Evolutionary conservation across 148 eudicot genomes (phyloP), one percentile per base, ranked within the genome.

Genomic region (Dysphania ambrosioides): DNA sequence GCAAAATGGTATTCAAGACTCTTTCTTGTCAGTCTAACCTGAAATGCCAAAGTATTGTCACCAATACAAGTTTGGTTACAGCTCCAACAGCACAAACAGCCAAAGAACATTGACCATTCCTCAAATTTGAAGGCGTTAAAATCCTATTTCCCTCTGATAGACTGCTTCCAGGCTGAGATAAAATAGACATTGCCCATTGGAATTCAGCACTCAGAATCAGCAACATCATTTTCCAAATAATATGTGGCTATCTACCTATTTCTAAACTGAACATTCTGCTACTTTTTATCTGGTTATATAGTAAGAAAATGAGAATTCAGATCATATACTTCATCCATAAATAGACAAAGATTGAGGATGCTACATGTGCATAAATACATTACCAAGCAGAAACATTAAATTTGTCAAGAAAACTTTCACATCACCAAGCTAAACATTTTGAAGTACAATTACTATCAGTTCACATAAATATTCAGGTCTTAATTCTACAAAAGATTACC

Each of bases 401-500:
- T 31, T 16, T 58, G 15, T 23, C 29, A 2, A 71, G 36, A 26
- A 55, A 13, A 47, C 16, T 30, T 73, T 62, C 58, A 40, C 15
- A 18, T 70, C 40, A 31, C 15, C 31, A 47, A 70, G 44, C 42
- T 29, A 1, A 36, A 19, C 11, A n/a, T 26, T 35, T 55, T 4
- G 18, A 71, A 71, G 41, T 21, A 26, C 36, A 53, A 15, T 2
- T 21, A 24, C n/a, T 5, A 31, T 13, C 30, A 51, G 61, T 47
- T 40, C 9, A 31, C n/a, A 41, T 19, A 32, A 18, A 40, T 21
- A 23, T 19, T 61, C 62, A 53, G n/a, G n/a, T n/a, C n/a, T 26
- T 26, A 29, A 31, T 7, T 18, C 19, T 41, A 35, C 66, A 26
- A 63, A 68, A 47, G 8, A 19, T 75, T 31, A 85, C 88, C 88